Evolutionary conservation across 768 basidiomycete species (phyloP).

Genomic region (Tulasnella sp.): DNA sequence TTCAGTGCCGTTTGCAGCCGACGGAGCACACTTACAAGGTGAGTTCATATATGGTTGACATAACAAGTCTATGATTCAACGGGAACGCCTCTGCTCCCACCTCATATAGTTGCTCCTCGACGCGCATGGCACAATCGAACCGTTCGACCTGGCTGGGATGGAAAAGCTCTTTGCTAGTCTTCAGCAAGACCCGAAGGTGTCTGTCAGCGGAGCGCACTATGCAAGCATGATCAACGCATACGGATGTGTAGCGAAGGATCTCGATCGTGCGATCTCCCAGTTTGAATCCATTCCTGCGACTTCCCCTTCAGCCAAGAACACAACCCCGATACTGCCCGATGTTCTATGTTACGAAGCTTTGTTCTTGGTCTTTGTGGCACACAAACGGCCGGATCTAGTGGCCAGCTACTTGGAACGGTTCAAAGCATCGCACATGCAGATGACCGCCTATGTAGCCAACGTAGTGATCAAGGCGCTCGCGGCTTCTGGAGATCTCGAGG

Average conservation of each 20-base stretch:
- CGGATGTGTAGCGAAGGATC: slow-evolving; percentile 67
- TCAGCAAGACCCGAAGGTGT: slow-evolving; percentile 35
- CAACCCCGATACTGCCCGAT: slow-evolving; percentile 40
- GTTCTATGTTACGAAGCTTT: slow-evolving; percentile 84
- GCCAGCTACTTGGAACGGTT: slow-evolving; percentile 56
- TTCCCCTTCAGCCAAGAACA: slow-evolving; percentile 20
- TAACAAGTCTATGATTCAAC: too few relatives aligned
- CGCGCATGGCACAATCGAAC: slow-evolving; percentile 75
- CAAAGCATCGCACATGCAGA: slow-evolving; percentile 51
- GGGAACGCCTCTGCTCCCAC: not conserved
- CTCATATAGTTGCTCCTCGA: slow-evolving; percentile 66
- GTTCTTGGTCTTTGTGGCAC: slow-evolving; percentile 72
- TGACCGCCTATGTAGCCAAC: slow-evolving; percentile 95
- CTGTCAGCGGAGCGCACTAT: slow-evolving; percentile 54
- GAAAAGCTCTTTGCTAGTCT: slow-evolving; percentile 57
- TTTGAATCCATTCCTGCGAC: slow-evolving; percentile 59
- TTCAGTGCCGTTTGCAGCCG: slow-evolving; percentile 49
- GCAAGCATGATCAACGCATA: slow-evolving; percentile 82
- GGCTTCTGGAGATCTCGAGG: slow-evolving; percentile 53
- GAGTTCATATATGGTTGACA: too few relatives aligned
- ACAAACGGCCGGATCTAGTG: slow-evolving; percentile 67
- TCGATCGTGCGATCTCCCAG: slow-evolving; percentile 59
- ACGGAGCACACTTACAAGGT: slow-evolving; percentile 94
- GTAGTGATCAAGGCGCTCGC: slow-evolving; percentile 62
- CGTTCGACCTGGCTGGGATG: slow-evolving; percentile 62